Conservation (phyloP, 208 protist species). For the Acanthamoeba sp. region DNA sequence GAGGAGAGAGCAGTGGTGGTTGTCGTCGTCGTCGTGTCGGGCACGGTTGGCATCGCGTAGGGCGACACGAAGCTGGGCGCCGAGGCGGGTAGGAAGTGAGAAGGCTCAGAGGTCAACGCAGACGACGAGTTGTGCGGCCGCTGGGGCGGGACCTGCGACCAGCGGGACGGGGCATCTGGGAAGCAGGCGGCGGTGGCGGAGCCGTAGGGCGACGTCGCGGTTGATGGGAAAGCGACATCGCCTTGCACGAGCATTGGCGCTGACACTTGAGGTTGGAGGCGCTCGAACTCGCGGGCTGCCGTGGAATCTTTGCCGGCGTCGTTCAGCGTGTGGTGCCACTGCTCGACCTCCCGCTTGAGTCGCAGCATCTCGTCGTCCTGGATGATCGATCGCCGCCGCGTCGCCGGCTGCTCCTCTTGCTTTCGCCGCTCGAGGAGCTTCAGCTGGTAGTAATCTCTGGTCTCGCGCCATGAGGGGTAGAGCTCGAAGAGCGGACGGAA, state of each 20-base stretch:
- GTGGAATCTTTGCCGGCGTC: not conserved
- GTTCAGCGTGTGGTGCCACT: not conserved
- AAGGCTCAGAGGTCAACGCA: not conserved
- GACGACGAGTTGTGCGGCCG: not conserved
- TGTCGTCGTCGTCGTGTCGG: not conserved
- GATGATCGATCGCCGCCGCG: not conserved
- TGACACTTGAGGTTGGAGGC: not conserved
- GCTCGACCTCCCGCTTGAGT: not conserved
- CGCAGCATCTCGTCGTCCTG: not conserved
- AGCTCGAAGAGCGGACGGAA: slow-evolving; percentile 26
- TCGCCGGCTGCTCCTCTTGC: not conserved
- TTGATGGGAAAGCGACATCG: too few species aligned
- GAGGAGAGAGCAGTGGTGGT: not conserved
- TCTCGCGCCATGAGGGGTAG: slow-evolving; percentile 19
- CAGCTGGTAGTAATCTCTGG: slow-evolving; percentile 22
- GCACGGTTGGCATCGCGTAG: not conserved
- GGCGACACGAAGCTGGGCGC: not conserved
- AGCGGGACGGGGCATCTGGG: not conserved
- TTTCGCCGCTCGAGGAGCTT: not conserved
- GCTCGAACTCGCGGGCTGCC: not conserved
- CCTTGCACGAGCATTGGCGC: too few species aligned
- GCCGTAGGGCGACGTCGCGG: not conserved
- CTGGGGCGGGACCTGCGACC: not conserved
- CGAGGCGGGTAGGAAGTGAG: not conserved
- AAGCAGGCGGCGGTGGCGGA: not conserved